Base-by-base conservation (phyloP, 2,329 filamentous ascomycete genomes). In the Fusarium sp. region DNA sequence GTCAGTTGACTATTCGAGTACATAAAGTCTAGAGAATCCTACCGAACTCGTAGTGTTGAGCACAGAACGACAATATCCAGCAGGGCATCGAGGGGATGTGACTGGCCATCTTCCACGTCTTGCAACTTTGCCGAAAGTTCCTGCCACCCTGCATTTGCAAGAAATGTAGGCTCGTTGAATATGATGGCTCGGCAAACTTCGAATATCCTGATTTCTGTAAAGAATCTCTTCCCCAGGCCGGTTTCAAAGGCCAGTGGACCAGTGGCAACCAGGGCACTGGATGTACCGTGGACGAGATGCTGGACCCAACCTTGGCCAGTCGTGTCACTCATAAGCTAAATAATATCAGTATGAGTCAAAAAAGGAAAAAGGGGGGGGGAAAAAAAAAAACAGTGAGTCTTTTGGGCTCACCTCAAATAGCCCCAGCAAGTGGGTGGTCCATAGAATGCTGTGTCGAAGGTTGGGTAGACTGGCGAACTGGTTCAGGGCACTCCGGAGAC, bases 261-360 rank as follows among this genome's bases (percentile, higher is more conserved):
- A 4, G 67, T 75, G 0, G 81, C 80, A 3, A 81, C 64, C 1
- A 83, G 69, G 0, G 82, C 81, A 1, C 69, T 81, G 0, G 80
- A 77, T 0, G 82, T 83, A 9, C 82, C 82, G 27, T 82, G 79
- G 0, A 83, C 78, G 27, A 83, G 75, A 13, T 83, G 82, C 7
- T 82, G 80, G 5, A 82, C 37, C 82, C 82, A 83, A 0, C 79
- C 81, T 20, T 79, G 68, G 0, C 80, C 82, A 0, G 81, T 79
- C 0, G 76, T 66, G 29, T 83, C 81, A 1, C 74, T 79, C 76
- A 83, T 80, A 2, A 83, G 76, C 82, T 83, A 11, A 0, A 22
- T 0, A 2, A 1, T 16, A n/a, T 33, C 18, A 48, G n/a, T 3
- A 14, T 37, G 0, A 13, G 4, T 4, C n/a, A 6, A 0, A 4